Evolutionary conservation across 768 basidiomycete genomes (phyloP), one percentile per base, ranked within the genome.

Genomic region (Auriculariales sp.): DNA sequence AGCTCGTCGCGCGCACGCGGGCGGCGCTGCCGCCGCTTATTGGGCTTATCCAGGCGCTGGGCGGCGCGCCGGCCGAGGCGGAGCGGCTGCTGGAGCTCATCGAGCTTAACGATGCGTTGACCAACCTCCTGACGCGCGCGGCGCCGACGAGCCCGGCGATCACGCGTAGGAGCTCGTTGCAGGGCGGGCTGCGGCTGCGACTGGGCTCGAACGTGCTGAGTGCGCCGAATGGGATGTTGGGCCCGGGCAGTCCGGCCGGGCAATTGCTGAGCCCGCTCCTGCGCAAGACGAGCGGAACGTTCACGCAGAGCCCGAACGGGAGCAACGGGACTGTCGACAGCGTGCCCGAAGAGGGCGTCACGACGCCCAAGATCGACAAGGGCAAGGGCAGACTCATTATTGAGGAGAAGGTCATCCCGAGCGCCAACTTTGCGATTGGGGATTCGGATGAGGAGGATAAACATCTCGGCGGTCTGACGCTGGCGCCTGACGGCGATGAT

Each of bases 291-390:
- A 24, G 28, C 42, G 24, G 46, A 45, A 28, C 19, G 29, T 35
- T 27, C 52, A 7, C 46, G 54, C 2, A 49, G 39, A 6, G 44
- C 27, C 11, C 56, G 46, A 24, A 34, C 49, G 1, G 50, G 42
- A n/a, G 50, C 22, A 14, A 14, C n/a, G 9, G 36, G n/a, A 15
- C 15, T 15, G 31, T 52, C 27, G 52, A 51, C 3, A 55, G 45
- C 11, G 60, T 60, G 7, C 66, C 68, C 22, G 65, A 64, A 2
- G 52, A 54, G 9, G 49, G 29, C 19, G 74, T 70, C 14, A 66
- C 71, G 32, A 83, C 81, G n/a, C 81, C 83, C 0, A 72, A 72
- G 44, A 59, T 81, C 14, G 83, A 89, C 62, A 90, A 89, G 61
- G 87, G 86, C 49, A 89, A 89, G 63, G 78, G 71, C 17, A 74